These are phyloP conservation scores for Ascochyta viciae-villosae DNA, from an alignment of 2,329 filamentous ascomycete genomes.

Conservation along the genomic window DNA sequence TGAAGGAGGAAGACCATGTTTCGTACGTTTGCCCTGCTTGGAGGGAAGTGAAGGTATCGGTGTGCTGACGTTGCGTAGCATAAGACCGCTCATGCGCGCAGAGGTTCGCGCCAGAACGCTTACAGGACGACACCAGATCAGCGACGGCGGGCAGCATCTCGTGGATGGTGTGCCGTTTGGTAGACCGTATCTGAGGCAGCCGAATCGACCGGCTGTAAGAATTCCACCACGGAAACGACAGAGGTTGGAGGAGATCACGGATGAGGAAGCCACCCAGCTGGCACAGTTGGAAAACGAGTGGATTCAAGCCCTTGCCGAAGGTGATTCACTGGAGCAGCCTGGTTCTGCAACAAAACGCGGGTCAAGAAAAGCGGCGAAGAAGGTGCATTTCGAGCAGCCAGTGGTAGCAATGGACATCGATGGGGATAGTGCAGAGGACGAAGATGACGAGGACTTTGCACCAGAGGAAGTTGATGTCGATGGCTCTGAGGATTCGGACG, in stretches of 20 bases:
- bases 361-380: slow-evolving; percentile 16
- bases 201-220: slow-evolving; percentile 69
- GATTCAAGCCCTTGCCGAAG: not conserved
- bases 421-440: slow-evolving; percentile 31
- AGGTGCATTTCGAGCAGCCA: slow-evolving; percentile 34
- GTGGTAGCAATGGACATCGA: slow-evolving; percentile 13
- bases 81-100: slow-evolving; percentile 76
- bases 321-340: not conserved
- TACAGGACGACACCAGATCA: slow-evolving; percentile 82
- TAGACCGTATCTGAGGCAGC: slow-evolving; percentile 68
- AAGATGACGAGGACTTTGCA: slow-evolving; percentile 40
- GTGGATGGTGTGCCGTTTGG: slow-evolving; percentile 88
- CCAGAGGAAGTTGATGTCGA: slow-evolving; percentile 22
- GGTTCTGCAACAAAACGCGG: not conserved
- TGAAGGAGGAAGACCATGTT: slow-evolving; percentile 85
- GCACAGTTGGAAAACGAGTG: not conserved
- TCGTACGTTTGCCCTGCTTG: slow-evolving; percentile 61
- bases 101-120: slow-evolving; percentile 77
- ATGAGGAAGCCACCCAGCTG: slow-evolving; percentile 7
- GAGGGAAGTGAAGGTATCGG: not conserved
- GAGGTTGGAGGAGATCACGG: slow-evolving; percentile 34
- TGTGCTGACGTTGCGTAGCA: slow-evolving; percentile 57
- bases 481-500: slow-evolving; percentile 21
- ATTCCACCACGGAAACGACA: slow-evolving; percentile 78
- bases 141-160: slow-evolving; percentile 77